Percentiles rank a stretch among this genome's conserved stretches.
phyloP scores from a whole-genome alignment of 306 rosid species.

The Trifolium subterraneum region DNA sequence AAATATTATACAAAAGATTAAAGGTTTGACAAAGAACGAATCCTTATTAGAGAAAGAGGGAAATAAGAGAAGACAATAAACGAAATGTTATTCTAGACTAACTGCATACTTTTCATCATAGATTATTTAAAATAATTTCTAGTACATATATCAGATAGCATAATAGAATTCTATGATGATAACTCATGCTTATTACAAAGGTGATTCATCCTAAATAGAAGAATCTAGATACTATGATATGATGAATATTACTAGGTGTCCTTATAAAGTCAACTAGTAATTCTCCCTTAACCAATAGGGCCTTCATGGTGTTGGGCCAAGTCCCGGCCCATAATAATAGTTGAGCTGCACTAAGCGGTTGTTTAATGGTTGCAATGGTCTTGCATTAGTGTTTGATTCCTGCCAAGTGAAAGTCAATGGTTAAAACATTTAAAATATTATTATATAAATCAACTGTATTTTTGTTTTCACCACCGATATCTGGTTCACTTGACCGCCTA shows the following conservation, averaged over 20 bases:
- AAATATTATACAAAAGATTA: no score
- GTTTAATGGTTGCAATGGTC: constrained; percentile 68
- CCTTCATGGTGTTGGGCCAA: neutral
- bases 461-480: no score
- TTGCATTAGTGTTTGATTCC: constrained; percentile 67
- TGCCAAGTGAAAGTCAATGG: constrained; percentile 42
- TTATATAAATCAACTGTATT: no score
- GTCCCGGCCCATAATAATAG: neutral
- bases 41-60: no score
- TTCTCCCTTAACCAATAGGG: no score
- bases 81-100: neutral
- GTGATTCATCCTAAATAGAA: neutral
- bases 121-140: neutral
- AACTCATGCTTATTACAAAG: no score
- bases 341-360: constrained; percentile 48
- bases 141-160: neutral
- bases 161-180: neutral
- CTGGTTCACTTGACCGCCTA: no score
- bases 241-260: neutral
- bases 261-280: neutral
- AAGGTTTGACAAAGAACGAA: no score
- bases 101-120: neutral
- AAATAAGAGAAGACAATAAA: neutral
- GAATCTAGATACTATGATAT: neutral
- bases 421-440: neutral